phyloP scores from a whole-genome alignment of 371 early-diverging fungal species.

The Rhizopus stolonifer region DNA sequence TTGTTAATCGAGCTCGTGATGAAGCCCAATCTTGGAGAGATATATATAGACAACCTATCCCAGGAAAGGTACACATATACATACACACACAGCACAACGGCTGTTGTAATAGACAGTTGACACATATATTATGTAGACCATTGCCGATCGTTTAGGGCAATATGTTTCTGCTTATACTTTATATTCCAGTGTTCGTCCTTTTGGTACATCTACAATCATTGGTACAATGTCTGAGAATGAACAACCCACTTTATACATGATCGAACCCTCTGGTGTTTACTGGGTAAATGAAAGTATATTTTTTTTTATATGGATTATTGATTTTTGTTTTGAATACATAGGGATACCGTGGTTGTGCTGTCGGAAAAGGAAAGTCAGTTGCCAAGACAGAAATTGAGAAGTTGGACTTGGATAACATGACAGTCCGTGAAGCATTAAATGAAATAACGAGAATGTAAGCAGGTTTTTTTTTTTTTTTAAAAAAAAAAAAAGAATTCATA shows the following conservation, averaged over 20 bases:
- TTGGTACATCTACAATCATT: constrained; percentile 86
- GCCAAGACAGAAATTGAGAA: constrained; percentile 98
- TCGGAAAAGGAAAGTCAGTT: constrained; percentile 95
- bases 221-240: constrained; percentile 69
- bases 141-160: constrained; percentile 91
- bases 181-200: constrained; percentile 97
- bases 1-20: constrained; percentile 88
- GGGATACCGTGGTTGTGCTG: constrained; percentile 94
- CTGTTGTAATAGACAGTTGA: too few relatives aligned
- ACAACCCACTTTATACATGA: constrained; percentile 86
- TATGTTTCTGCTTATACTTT: constrained; percentile 95
- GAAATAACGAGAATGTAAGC: constrained; percentile 93
- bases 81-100: too few relatives aligned
- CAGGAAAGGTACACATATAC: constrained; percentile 87
- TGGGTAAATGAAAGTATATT: constrained; percentile 62
- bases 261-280: constrained; percentile 96
- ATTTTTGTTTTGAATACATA: constrained; percentile 17
- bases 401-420: constrained; percentile 82
- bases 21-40: constrained; percentile 91
- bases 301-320: neutral
- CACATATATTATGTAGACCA: too few relatives aligned
- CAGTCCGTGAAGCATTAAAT: constrained; percentile 88
- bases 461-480: neutral
- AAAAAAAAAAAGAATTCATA: neutral
- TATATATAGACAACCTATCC: constrained; percentile 79